phyloP scores from a whole-genome alignment of 495 filamentous ascomycete genomes.

The Acidiella bohemica region DNA sequence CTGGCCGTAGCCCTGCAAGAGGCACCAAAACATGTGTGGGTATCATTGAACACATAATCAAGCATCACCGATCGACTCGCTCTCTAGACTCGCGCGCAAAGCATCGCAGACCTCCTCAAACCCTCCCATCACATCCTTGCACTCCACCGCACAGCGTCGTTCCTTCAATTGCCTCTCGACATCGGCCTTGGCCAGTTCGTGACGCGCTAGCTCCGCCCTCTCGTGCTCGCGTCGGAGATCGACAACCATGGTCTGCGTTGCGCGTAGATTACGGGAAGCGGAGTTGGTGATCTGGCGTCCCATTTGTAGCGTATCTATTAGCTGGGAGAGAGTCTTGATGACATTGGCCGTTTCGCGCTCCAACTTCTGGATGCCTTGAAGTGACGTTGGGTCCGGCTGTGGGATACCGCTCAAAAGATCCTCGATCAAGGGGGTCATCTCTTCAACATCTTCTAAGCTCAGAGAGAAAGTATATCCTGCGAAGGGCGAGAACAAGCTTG shows the following conservation, averaged over 20 bases:
- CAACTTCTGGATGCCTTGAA: conserved; percentile 66
- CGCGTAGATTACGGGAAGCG: conserved; percentile 60
- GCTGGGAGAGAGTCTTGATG: conserved; percentile 61
- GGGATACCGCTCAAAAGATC: conserved; percentile 9
- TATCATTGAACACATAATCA: too few relatives aligned
- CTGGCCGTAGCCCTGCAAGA: too few relatives aligned
- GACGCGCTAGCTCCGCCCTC: conserved; percentile 59
- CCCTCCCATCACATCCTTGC: conserved; percentile 73
- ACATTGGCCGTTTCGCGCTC: conserved; percentile 64
- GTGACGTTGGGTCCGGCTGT: conserved; percentile 50
- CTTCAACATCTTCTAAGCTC: conserved; percentile 6
- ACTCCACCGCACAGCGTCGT: conserved; percentile 66
- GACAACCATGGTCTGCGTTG: conserved; percentile 63
- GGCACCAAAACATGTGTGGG: too few relatives aligned
- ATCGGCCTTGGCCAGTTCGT: conserved; percentile 57
- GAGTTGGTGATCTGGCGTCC: conserved; percentile 71
- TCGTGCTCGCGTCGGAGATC: conserved; percentile 77
- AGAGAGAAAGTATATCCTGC: not conserved
- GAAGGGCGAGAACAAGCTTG: conserved; percentile 13
- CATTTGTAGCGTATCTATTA: conserved; percentile 92
- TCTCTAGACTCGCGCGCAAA: conserved; percentile 42
- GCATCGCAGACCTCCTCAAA: conserved; percentile 75
- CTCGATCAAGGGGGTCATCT: conserved; percentile 9
- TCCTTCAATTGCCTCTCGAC: conserved; percentile 63
- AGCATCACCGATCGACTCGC: conserved; percentile 8